phyloP scores from a whole-genome alignment of 176 grass and related monocot species.

The Aegilops umbellulata region DNA sequence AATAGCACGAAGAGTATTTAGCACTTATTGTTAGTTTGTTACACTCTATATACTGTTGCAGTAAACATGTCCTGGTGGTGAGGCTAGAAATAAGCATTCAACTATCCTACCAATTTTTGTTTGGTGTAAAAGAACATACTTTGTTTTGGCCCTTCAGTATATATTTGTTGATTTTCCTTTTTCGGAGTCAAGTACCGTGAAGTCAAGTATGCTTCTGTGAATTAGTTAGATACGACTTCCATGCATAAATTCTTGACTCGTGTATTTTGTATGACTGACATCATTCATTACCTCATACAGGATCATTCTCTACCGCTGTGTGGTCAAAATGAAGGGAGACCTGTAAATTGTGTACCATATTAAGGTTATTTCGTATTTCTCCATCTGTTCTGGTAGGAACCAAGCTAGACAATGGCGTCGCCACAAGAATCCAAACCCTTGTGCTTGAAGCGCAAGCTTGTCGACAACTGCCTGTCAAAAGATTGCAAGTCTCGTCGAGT shows the following conservation, averaged over 20 bases:
- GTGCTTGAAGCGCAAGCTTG: constrained; percentile 66
- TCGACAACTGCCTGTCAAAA: constrained; percentile 52
- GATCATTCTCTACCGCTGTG: constrained; percentile 30
- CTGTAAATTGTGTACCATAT: constrained; percentile 53
- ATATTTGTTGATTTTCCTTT: neutral
- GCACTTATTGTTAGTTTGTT: neutral
- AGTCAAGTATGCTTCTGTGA: neutral
- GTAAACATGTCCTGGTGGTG: neutral
- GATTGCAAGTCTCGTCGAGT: constrained; percentile 45
- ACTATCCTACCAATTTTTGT: neutral
- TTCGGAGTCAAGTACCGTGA: neutral
- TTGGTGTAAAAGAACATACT: neutral
- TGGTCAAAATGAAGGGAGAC: constrained; percentile 36
- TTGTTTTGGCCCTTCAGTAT: neutral
- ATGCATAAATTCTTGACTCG: neutral
- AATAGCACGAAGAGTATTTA: neutral
- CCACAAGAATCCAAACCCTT: constrained; percentile 38
- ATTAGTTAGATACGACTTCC: neutral
- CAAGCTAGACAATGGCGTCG: constrained; percentile 38
- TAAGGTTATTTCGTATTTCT: constrained; percentile 31
- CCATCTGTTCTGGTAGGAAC: constrained; percentile 36
- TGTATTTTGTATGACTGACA: constrained; percentile 19
- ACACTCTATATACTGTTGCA: neutral
- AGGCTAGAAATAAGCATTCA: constrained; percentile 10
- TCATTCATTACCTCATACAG: constrained; percentile 54